Evolutionary conservation across 2,329 filamentous ascomycete species (phyloP), one percentile per base, ranked within the genome.

Genomic region (Dactylellina sp.): DNA sequence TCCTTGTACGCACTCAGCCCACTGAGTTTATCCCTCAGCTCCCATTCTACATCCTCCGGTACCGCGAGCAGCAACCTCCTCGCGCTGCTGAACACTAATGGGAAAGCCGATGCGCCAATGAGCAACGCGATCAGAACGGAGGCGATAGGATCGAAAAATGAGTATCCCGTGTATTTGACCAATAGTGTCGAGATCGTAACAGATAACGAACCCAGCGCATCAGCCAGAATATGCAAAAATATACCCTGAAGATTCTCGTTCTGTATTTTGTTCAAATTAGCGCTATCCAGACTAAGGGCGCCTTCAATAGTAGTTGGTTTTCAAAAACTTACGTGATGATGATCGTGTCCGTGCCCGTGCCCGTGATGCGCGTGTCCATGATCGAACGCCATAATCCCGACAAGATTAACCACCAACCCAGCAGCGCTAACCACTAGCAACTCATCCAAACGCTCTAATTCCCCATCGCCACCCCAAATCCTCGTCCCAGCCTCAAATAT

Each of bases 191-290:
- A 97, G 35, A 93, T 88, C 75, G 99, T 97, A 52, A 99, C 95
- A 0, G 95, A 95, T 0, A 93, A 91, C 62, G 93, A 97, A 24
- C 95, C 95, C 28, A 98, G 88, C 0, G 95, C 96, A 80, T 99
- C 95, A 4, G 95, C 95, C 25, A 98, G 85, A 56, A 99, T 91
- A 79, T 99, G 95, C 18, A 99, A 84, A 81, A 96, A 99, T 77
- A 99, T 98, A 11, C 95, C 95, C 78, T 95, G 88, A 93, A 99
- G 97, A 80, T 99, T 99, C 79, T 99, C 95, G 80, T 97, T 97
- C 75, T 92, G 90, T 83, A 75, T 80, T 80, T 79, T 20, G 20
- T n/a, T n/a, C 77, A 55, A 83, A 80, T 25, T 79, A 77, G 59
- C 84, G 82, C 7, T 62, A 74, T 46, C 37, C 42, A 16, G n/a